phyloP scores from a whole-genome alignment of 2,329 filamentous ascomycete species.

The Cladosporium sp. region DNA sequence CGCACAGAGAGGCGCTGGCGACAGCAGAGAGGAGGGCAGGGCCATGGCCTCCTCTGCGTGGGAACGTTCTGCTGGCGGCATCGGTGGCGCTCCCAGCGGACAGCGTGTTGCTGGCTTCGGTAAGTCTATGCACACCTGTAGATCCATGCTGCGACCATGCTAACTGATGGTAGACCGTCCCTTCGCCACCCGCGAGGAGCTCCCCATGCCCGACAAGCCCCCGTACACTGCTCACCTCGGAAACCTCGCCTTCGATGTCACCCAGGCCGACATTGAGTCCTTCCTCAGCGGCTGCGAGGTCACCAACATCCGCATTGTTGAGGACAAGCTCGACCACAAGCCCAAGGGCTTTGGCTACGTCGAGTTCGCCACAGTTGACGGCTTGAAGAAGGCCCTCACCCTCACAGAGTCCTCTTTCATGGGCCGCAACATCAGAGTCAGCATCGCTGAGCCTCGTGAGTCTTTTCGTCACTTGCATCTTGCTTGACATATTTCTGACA shows the following conservation, averaged over 20 bases:
- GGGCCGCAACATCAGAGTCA: conserved; percentile 86
- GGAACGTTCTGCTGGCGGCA: conserved; percentile 29
- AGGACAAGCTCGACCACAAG: conserved; percentile 89
- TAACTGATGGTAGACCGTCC: conserved; percentile 32
- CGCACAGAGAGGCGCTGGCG: conserved; percentile 25
- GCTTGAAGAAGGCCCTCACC: conserved; percentile 84
- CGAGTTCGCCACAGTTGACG: conserved; percentile 84
- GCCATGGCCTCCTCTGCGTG: conserved; percentile 43
- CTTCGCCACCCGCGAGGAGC: conserved; percentile 63
- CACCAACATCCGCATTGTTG: conserved; percentile 90
- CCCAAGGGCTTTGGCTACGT: conserved; percentile 99
- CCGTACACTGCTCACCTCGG: conserved; percentile 95
- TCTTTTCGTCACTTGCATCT: conserved; percentile 27
- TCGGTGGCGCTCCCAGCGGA: conserved; percentile 31
- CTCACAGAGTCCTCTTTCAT: conserved; percentile 81
- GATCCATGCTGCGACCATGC: neutral
- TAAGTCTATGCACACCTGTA: conserved; percentile 17
- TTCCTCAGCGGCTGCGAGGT: conserved; percentile 86
- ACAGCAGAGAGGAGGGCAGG: conserved; percentile 40
- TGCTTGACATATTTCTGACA: neutral
- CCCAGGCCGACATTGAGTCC: conserved; percentile 75
- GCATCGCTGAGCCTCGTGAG: conserved; percentile 96
- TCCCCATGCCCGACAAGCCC: conserved; percentile 86
- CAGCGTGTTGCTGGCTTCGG: conserved; percentile 17
- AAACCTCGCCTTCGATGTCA: conserved; percentile 94